phyloP scores from a whole-genome alignment of 768 basidiomycete species.

The Trametes villosa region DNA sequence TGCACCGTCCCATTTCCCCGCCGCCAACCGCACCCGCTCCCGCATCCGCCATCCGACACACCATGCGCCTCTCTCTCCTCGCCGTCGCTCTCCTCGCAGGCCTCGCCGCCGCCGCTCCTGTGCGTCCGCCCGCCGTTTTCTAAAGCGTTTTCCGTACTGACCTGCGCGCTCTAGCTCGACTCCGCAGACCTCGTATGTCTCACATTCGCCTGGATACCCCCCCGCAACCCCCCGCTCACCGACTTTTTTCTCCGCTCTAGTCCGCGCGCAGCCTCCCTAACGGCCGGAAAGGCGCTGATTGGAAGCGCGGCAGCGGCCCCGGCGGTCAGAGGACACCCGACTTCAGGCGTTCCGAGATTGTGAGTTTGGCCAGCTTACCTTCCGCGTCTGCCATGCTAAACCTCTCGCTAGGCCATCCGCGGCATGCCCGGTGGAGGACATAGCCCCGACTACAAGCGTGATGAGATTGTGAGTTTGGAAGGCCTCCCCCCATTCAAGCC shows the following conservation, averaged over 20 bases:
- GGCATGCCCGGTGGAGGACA: neutral
- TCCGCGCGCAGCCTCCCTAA: neutral
- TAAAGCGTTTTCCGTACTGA: neutral
- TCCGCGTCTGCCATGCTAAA: neutral
- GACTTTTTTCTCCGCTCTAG: neutral
- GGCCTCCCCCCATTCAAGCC: neutral
- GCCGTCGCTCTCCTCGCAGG: slow-evolving; percentile 28
- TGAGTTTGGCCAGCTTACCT: neutral
- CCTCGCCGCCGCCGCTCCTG: slow-evolving; percentile 29
- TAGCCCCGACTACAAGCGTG: neutral
- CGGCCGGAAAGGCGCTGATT: neutral
- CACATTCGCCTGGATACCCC: neutral
- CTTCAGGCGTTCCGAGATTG: neutral
- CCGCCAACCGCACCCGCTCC: neutral
- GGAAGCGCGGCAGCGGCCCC: neutral
- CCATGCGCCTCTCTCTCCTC: slow-evolving; percentile 23
- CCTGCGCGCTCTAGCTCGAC: neutral
- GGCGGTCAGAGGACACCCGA: neutral
- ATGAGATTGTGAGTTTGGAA: neutral
- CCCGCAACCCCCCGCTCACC: neutral
- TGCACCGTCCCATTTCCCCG: slow-evolving; percentile 5
- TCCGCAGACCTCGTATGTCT: slow-evolving; percentile 17
- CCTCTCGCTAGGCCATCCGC: neutral
- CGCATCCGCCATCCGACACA: neutral
- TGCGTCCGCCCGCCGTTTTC: slow-evolving; percentile 10